A percentile compares a stretch with the other conserved stretches of the same genome.
Evolutionary conservation across 108 stramenopile species (phyloP).

Genomic region (Nitzschia inconspicua): DNA sequence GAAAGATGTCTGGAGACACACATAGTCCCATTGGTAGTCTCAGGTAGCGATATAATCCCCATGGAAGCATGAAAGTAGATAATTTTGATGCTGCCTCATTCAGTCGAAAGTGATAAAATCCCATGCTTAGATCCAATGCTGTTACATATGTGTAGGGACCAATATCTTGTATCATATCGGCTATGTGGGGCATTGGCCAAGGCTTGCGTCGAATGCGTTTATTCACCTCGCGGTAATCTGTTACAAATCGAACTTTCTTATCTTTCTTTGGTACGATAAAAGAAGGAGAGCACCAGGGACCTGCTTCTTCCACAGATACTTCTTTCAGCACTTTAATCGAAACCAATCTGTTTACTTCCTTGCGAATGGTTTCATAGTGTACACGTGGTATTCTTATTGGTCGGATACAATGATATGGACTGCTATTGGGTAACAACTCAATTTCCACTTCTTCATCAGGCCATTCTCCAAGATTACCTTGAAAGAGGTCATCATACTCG

Average conservation of each 20-base stretch:
- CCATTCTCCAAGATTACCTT: no score
- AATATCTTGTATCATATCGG: slow-evolving; percentile 19
- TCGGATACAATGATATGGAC: no score
- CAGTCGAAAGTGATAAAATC: slow-evolving; percentile 38
- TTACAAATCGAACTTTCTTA: slow-evolving; percentile 14
- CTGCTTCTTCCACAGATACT: slow-evolving; percentile 4
- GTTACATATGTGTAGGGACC: slow-evolving; percentile 38
- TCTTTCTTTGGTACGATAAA: slow-evolving; percentile 42
- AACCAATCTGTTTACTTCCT: no score
- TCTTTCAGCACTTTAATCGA: no score
- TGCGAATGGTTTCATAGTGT: no score
- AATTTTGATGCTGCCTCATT: no score
- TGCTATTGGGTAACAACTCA: no score
- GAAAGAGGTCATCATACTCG: no score
- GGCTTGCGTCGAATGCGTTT: slow-evolving; percentile 33
- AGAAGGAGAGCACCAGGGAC: slow-evolving; percentile 17
- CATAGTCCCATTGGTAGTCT: slow-evolving; percentile 31
- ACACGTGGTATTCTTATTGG: no score
- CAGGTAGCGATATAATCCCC: no score
- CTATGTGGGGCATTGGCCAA: slow-evolving; percentile 42
- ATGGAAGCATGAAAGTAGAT: no score
- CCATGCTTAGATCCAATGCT: slow-evolving; percentile 43
- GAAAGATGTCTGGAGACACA: slow-evolving; percentile 24
- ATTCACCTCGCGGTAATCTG: slow-evolving; percentile 32
- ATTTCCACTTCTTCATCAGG: no score